phyloP scores from a whole-genome alignment of 768 basidiomycete species.

The Auriscalpium microsporum region DNA sequence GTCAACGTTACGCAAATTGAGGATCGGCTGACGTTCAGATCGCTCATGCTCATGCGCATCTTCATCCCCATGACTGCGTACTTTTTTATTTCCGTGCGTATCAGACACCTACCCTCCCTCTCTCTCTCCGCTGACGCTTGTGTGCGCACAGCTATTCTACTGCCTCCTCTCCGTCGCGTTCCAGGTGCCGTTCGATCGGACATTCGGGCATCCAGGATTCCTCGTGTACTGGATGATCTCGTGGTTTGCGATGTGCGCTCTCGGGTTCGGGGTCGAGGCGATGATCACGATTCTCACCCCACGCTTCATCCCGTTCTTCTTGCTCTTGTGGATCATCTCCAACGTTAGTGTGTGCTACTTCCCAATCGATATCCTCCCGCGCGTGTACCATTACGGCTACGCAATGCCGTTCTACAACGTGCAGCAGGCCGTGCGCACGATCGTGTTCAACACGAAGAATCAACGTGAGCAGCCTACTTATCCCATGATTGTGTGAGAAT shows the following conservation, averaged over 20 bases:
- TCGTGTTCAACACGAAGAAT: slow-evolving; percentile 62
- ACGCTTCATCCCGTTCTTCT: slow-evolving; percentile 49
- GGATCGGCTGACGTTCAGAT: slow-evolving; percentile 27
- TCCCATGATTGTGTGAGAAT: not conserved
- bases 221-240: slow-evolving; percentile 63
- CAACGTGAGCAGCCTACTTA: slow-evolving; percentile 31
- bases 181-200: slow-evolving; percentile 43
- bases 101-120: not conserved
- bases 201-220: slow-evolving; percentile 46
- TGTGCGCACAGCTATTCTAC: slow-evolving; percentile 38
- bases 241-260: slow-evolving; percentile 46
- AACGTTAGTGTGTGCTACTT: slow-evolving; percentile 51
- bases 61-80: slow-evolving; percentile 32
- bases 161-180: slow-evolving; percentile 54
- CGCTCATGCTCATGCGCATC: slow-evolving; percentile 34
- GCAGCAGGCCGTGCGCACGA: slow-evolving; percentile 46
- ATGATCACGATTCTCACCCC: slow-evolving; percentile 47
- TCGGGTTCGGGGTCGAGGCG: slow-evolving; percentile 55
- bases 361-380: slow-evolving; percentile 52
- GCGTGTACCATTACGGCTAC: slow-evolving; percentile 57
- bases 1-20: slow-evolving; percentile 29
- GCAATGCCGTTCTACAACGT: slow-evolving; percentile 69
- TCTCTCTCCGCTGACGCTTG: not conserved
- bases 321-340: slow-evolving; percentile 57
- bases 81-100: slow-evolving; percentile 22